Evolutionary conservation across 2,329 filamentous ascomycete species (phyloP), one percentile per base, ranked within the genome.

Genomic region (Fusarium sp.): DNA sequence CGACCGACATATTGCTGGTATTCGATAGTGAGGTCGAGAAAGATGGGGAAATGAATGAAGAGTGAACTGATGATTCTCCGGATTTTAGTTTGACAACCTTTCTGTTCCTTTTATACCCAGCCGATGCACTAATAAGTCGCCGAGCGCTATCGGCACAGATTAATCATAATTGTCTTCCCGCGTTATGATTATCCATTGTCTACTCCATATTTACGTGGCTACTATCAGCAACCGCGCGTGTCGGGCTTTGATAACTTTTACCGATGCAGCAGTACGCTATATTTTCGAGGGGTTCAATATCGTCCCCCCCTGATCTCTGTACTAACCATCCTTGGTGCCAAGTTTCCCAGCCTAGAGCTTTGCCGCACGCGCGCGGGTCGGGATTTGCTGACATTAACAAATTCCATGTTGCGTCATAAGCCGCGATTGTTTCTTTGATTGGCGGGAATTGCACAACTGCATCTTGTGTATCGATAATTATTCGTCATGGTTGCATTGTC

Each of bases 281-380:
- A 4, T 7, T 3, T 46, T 30, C 7, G 9, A 6, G 26, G 26
- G 26, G 26, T 28, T 28, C 10, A 11, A 12, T 28, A 4, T 28
- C 26, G 10, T 28, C n/a, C n/a, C 26, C 26, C 10, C 10, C 26
- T 28, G 26, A 12, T 5, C 26, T 28, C 10, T 4, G 26, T 10
- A 28, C 26, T 28, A 28, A 11, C 10, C 26, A 28, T 11, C 26
- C 4, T 28, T 26, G 24, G n/a, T n/a, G n/a, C n/a, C n/a, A n/a
- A n/a, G n/a, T n/a, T n/a, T n/a, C n/a, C n/a, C n/a, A n/a, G n/a
- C n/a, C n/a, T 26, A 11, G 26, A 28, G 26, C 26, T 28, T 28
- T 28, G 26, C 26, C 26, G 12, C 26, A 28, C 50, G 46, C 50
- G 50, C 50, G 50, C 50, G 50, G 49, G 10, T 46, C 49, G 49